A percentile compares a stretch with the other conserved stretches of the same genome.
Evolutionary conservation across 2,329 filamentous ascomycete genomes (phyloP).

Genomic region (Fusarium virguliforme): DNA sequence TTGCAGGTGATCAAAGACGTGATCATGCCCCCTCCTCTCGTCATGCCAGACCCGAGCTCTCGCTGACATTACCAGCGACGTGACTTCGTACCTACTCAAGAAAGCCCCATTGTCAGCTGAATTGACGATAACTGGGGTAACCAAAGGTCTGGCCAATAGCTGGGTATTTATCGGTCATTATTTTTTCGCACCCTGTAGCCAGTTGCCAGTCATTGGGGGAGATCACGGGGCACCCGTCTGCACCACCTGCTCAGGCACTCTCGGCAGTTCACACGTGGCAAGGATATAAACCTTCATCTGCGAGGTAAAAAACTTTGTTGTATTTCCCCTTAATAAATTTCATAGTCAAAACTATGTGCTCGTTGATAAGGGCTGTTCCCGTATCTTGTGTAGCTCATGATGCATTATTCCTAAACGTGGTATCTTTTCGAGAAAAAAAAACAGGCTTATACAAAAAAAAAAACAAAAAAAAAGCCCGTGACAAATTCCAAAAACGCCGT

Average conservation of each 20-base stretch:
- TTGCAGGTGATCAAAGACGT: not conserved
- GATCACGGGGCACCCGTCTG: too few relatives aligned
- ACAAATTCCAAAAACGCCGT: conserved; percentile 39
- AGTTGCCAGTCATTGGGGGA: too few relatives aligned
- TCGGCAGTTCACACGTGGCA: conserved; percentile 7
- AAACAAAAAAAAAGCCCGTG: conserved; percentile 13
- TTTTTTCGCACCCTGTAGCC: too few relatives aligned
- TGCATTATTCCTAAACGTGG: conserved; percentile 35
- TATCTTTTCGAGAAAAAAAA: conserved; percentile 44
- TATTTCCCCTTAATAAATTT: not conserved
- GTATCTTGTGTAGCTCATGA: conserved; percentile 3
- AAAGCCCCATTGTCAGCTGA: too few relatives aligned
- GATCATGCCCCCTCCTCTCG: not conserved
- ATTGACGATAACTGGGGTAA: too few relatives aligned
- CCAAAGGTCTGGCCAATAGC: too few relatives aligned
- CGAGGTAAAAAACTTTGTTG: not conserved
- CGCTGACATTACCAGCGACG: not conserved
- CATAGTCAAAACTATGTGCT: conserved; percentile 5
- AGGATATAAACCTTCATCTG: not conserved
- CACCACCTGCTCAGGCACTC: too few relatives aligned
- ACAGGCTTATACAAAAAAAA: too few relatives aligned
- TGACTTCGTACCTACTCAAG: too few relatives aligned
- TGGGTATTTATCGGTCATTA: too few relatives aligned
- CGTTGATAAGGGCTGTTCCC: conserved; percentile 3
- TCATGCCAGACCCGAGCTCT: not conserved